Evolutionary conservation across 2,329 filamentous ascomycete genomes (phyloP), one percentile per base, ranked within the genome.

Genomic region (Penicillium digitatum): DNA sequence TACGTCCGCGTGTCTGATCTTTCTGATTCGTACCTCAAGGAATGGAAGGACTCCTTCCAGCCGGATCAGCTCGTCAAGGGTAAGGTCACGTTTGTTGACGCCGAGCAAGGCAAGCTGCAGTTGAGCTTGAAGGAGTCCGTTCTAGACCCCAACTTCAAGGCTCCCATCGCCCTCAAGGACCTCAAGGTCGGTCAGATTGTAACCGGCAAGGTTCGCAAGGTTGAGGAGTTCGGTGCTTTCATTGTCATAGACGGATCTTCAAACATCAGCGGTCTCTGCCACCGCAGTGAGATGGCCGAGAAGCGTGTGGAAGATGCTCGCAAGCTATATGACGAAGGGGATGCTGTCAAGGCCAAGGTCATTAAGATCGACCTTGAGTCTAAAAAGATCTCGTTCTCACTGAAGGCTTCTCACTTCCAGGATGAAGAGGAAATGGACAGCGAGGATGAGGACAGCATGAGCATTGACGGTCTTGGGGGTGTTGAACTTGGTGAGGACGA

Each of bases 181-280:
- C 78, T 97, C 54, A 84, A 87, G 68, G 78, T 82, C 58, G 92
- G 91, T 7, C 89, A 95, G 72, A 78, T 91, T 31, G 82, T 99
- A 32, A 95, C 89, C 12, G 94, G 92, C 46, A 95, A 90, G 69
- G 85, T 99, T 53, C 87, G 92, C 65, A 96, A 95, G 74, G 91
- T 97, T 2, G 90, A 95, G 68, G 89, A 96, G 31, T 99, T 92
- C 70, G 94, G 94, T 61, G 93, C 93, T 5, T 99, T 99, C 72
- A 88, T 99, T 64, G 84, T 95, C 40, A 79, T 99, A 20, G 90
- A 96, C 71, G 86, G 88, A 57, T 95, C 92, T 5, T 81, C 84
- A 52, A 95, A 95, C 63, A 85, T 99, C 59, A 95, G 93, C 64
- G 94, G 94, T 58, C 81, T 99, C 10, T 97, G 93, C 72, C 94